phyloP scores from a whole-genome alignment of 805 yeast species.

The Wickerhamiella spandovensis region DNA sequence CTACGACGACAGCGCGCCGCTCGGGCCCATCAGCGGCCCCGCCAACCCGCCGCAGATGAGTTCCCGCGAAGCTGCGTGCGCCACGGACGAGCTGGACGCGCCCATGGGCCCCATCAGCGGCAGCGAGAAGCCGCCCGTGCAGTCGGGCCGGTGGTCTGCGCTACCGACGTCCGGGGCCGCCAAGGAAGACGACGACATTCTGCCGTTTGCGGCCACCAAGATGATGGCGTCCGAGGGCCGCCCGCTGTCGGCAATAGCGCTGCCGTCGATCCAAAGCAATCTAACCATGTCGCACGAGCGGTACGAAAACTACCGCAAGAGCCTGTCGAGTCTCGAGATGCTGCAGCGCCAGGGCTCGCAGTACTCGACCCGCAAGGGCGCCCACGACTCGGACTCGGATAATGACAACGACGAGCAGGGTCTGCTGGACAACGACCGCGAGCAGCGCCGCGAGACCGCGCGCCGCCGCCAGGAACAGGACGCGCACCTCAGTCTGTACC shows the following conservation, averaged over 20 bases:
- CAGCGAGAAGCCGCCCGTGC: neutral
- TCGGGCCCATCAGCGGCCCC: neutral
- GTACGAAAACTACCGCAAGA: slow-evolving; percentile 18
- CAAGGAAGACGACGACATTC: slow-evolving; percentile 16
- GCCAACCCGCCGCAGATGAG: neutral
- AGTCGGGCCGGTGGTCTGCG: neutral
- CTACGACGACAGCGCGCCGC: neutral
- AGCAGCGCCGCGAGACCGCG: slow-evolving; percentile 12
- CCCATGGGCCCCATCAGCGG: neutral
- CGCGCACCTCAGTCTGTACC: slow-evolving; percentile 28
- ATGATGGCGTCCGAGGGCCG: slow-evolving; percentile 13
- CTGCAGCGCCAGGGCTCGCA: slow-evolving; percentile 12
- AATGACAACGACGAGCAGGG: slow-evolving; percentile 25
- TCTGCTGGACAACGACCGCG: slow-evolving; percentile 10
- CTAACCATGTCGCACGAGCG: slow-evolving; percentile 17
- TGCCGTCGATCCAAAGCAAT: slow-evolving; percentile 12
- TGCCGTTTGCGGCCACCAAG: slow-evolving; percentile 19
- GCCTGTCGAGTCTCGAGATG: slow-evolving; percentile 10
- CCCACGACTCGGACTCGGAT: slow-evolving; percentile 29
- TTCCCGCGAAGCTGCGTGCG: too few species aligned
- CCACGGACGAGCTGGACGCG: neutral
- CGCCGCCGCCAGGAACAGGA: slow-evolving; percentile 25
- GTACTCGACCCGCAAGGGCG: slow-evolving; percentile 7
- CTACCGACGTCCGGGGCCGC: neutral
- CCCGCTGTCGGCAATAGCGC: slow-evolving; percentile 6